These are phyloP conservation scores for Suhomyces bribrorum DNA, from an alignment of 1,139 yeast genomes.

Conservation along the genomic window DNA sequence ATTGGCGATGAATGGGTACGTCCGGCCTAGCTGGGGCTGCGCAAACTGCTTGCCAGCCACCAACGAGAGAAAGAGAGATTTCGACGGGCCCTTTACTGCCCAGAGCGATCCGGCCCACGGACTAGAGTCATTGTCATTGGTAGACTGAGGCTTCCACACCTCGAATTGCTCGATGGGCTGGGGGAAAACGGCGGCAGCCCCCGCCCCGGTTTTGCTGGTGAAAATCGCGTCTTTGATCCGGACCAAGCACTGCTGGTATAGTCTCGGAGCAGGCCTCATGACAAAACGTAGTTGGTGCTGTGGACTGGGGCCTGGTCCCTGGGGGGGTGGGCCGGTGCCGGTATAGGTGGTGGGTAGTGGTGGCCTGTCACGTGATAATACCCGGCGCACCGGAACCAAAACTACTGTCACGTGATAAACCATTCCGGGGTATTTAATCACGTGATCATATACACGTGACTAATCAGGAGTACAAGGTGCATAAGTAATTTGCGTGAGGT, in stretches of 20 bases:
- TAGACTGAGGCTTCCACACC: constrained; percentile 16
- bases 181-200: constrained; percentile 18
- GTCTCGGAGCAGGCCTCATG: constrained; percentile 2
- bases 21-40: constrained; percentile 54
- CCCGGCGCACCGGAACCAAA: too few species aligned
- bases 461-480: too few species aligned
- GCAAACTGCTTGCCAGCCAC: constrained; percentile 45
- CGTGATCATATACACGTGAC: too few species aligned
- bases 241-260: constrained; percentile 14
- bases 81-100: constrained; percentile 40
- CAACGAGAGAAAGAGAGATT: constrained; percentile 35
- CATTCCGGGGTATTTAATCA: too few species aligned
- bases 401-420: too few species aligned
- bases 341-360: too few species aligned
- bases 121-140: not conserved
- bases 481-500: too few species aligned
- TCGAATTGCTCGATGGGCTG: constrained; percentile 31
- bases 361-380: too few species aligned
- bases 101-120: constrained; percentile 24
- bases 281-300: not conserved
- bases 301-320: too few species aligned
- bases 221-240: constrained; percentile 21
- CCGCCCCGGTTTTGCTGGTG: constrained; percentile 11
- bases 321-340: too few species aligned
- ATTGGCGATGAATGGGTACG: constrained; percentile 52